Evolutionary conservation across 2,329 filamentous ascomycete species (phyloP).

Genomic region (Colletotrichum eremochloae): DNA sequence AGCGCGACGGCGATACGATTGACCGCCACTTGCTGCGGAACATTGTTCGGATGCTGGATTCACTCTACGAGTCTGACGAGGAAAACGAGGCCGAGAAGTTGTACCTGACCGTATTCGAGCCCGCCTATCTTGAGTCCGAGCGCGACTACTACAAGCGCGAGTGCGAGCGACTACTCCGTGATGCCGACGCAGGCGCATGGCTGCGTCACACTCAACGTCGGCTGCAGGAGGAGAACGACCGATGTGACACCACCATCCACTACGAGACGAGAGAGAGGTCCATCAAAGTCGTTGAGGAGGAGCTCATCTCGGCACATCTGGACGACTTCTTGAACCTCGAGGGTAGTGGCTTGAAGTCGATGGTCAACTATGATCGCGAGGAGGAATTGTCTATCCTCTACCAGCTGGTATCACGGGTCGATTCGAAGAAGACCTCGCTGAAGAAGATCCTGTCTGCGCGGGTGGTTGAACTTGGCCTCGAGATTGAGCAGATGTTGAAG

Average conservation of each 20-base stretch:
- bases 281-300: constrained; percentile 80
- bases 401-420: constrained; percentile 81
- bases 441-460: constrained; percentile 79
- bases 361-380: constrained; percentile 90
- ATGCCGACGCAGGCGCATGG: constrained; percentile 86
- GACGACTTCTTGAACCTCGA: constrained; percentile 87
- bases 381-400: constrained; percentile 87
- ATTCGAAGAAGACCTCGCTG: constrained; percentile 78
- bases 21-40: constrained; percentile 86
- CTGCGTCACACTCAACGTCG: constrained; percentile 81
- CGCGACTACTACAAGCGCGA: constrained; percentile 81
- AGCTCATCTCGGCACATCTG: constrained; percentile 83
- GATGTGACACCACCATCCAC: constrained; percentile 87
- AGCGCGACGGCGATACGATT: constrained; percentile 89
- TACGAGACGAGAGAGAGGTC: constrained; percentile 80
- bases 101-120: constrained; percentile 87
- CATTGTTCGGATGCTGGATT: constrained; percentile 90
- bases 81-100: constrained; percentile 85
- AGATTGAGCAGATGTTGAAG: constrained; percentile 80
- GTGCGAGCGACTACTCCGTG: constrained; percentile 79
- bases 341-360: constrained; percentile 83
- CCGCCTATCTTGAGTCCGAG: constrained; percentile 79
- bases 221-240: constrained; percentile 83
- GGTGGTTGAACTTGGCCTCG: constrained; percentile 82
- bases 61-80: constrained; percentile 83